Conservation (phyloP, 2,329 filamentous ascomycete genomes). For the Colletotrichum godetiae region DNA sequence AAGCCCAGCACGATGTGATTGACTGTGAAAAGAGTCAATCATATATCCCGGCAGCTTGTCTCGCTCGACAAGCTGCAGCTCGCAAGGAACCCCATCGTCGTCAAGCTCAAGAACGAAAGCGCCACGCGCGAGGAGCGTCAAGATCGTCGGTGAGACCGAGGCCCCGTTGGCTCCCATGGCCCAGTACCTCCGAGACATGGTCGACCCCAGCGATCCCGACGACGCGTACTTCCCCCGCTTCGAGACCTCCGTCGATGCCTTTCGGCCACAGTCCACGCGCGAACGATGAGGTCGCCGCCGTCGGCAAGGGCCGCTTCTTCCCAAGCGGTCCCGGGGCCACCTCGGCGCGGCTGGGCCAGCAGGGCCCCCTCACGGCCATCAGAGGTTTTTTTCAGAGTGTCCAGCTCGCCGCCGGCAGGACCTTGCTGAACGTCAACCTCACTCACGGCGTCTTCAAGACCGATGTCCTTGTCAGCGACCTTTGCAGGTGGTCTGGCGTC, state of each 20-base stretch:
- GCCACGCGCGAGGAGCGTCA: conserved; percentile 49
- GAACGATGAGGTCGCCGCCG: conserved; percentile 47
- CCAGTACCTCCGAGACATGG: conserved; percentile 56
- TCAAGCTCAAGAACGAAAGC: conserved; percentile 48
- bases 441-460: conserved; percentile 64
- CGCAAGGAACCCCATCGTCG: conserved; percentile 43
- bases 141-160: conserved; percentile 52
- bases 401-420: conserved; percentile 62
- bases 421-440: conserved; percentile 67
- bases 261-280: conserved; percentile 59
- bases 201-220: conserved; percentile 45
- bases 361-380: conserved; percentile 51
- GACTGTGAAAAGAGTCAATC: no score
- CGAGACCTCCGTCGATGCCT: conserved; percentile 58
- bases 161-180: conserved; percentile 52
- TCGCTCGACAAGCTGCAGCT: conserved; percentile 51
- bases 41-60: conserved; percentile 49
- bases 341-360: conserved; percentile 42
- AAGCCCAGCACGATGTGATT: no score
- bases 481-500: conserved; percentile 18
- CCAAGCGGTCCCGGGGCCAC: conserved; percentile 46
- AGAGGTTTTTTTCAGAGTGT: conserved; percentile 68
- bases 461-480: conserved; percentile 46
- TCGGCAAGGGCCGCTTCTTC: conserved; percentile 64
- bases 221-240: conserved; percentile 59